Base-by-base conservation (phyloP, 2,329 filamentous ascomycete genomes). In the Dothideomycetes sp. region DNA sequence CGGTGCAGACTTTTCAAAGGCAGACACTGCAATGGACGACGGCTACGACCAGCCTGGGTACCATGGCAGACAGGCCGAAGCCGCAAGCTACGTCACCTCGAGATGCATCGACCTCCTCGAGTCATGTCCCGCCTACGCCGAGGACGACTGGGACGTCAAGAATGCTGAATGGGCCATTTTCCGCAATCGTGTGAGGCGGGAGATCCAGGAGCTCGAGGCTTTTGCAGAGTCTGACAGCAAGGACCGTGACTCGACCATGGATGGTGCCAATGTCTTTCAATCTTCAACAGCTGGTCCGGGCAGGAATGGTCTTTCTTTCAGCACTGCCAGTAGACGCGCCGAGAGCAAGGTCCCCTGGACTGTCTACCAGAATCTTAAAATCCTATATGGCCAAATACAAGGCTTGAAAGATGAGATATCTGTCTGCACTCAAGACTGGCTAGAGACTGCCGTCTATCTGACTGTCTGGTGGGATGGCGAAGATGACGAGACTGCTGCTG, bases 381-480 rank as follows among this genome's bases (percentile, higher is more conserved):
- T 77, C 10, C 64, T 95, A 4, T 95, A 94, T 56, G 79, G 80
- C 24, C 80, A 94, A 44, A 64, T 93, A 2, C 71, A 91, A 4
- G 88, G 89, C 27, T 76, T 82, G 47, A 70, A 77, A 8, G 74
- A 80, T 27, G 79, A 86, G 15, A 84, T 95, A 38, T 66, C 93
- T 45, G 74, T 79, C 34, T 76, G 79, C 33, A 77, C 87, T 1
- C 79, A 89, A 53, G 88, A 95, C 59, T 96, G 89, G 89, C 78
- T 89, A 37, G 89, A 96, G 64, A 88, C 86, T 0, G 83, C 81
- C 0, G 64, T 95, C 44, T 84, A 81, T 2, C 65, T 96, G 36
- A 79, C 88, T 22, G 79, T 83, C 4, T 96, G 89, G 89, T 94
- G 88, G 87, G 81, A 94, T 54, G 85, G 91, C 45, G 74, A 75